Base-by-base conservation (phyloP, 1,284 basidiomycete genomes). In the Singerocomus rubriflavus region DNA sequence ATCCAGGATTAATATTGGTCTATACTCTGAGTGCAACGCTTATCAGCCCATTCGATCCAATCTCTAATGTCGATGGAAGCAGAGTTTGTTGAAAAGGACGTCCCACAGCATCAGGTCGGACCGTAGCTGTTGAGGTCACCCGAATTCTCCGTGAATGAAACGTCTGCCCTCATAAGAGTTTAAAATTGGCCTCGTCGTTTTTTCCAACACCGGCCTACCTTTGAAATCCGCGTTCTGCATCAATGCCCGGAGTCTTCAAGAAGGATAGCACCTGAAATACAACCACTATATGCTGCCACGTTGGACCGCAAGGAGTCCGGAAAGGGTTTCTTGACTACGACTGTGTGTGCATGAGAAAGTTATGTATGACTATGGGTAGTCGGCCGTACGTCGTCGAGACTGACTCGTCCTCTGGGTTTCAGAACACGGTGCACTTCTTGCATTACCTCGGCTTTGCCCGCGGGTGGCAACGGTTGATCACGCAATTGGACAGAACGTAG, bases 401-500 rank as follows among this genome's bases (percentile, higher is more conserved):
- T 68, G 29, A 80, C 55, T 17, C 78, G 69, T 10, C 80, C 79
- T 43, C 77, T 78, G 6, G 75, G 73, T 57, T 75, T 80, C 39
- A 82, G 64, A 5, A 80, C 64, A 12, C 79, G 68, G 43, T 71
- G 59, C 0, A 69, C 64, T 54, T 70, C 64, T 54, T 70, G 69
- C 42, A 80, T 59, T 9, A 77, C 53, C 14, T 46, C 58, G 9
- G 60, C 60, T 57, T 79, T 81, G 5, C 70, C 73, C 14, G 62
- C 58, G 1, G 52, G 53, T 0, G 77, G 74, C 5, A 80, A 53
- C 4, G 64, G 59, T 80, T 79, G 58, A 81, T 66, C 6, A 80
- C 78, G 47, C 79, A 81, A 59, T 80, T 82, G 13, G 78, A 80
- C 9, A 81, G 58, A 16, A 83, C 66, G 51, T 76, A 80, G 53